Percentiles rank a stretch among this genome's conserved stretches.
Evolutionary conservation across 2,329 filamentous ascomycete genomes (phyloP).

Genomic region (Apiospora hydei): DNA sequence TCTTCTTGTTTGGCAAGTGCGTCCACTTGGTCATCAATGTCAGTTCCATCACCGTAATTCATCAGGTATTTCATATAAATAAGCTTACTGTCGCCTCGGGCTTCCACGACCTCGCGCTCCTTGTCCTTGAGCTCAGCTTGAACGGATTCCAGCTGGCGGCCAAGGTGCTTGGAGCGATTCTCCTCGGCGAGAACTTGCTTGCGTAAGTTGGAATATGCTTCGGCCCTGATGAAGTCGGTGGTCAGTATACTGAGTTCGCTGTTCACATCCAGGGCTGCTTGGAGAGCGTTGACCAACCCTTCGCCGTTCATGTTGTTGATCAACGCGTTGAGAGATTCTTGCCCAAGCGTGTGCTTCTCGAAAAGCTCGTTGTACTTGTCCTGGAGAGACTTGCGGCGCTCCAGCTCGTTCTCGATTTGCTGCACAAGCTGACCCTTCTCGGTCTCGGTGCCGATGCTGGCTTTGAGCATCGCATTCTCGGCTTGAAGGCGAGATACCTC

Average conservation of each 20-base stretch:
- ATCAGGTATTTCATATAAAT: conserved; percentile 35
- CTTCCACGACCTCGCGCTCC: conserved; percentile 61
- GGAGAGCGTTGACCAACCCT: conserved; percentile 58
- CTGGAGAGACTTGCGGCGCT: conserved; percentile 59
- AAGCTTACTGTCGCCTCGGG: conserved; percentile 59
- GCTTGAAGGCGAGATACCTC: conserved; percentile 66
- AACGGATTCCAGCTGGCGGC: conserved; percentile 53
- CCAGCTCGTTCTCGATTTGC: conserved; percentile 63
- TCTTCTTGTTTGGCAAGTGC: conserved; percentile 60
- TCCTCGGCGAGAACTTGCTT: conserved; percentile 58
- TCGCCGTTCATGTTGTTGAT: conserved; percentile 59
- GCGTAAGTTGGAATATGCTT: conserved; percentile 60
- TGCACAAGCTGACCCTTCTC: conserved; percentile 62
- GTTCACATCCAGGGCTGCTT: conserved; percentile 42
- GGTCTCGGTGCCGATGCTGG: conserved; percentile 59
- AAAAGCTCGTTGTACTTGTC: conserved; percentile 63
- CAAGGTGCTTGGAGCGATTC: conserved; percentile 51
- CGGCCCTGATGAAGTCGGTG: conserved; percentile 55
- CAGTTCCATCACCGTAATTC: conserved; percentile 34
- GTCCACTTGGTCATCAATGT: conserved; percentile 50
- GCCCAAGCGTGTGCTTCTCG: conserved; percentile 63
- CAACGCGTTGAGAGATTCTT: conserved; percentile 64
- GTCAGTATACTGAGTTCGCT: conserved; percentile 52
- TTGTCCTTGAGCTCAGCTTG: conserved; percentile 56
- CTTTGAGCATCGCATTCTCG: conserved; percentile 66